A percentile compares a stretch with the other conserved stretches of the same genome.
phyloP scores from a whole-genome alignment of 2,329 filamentous ascomycete species.

The Emericellopsis atlantica region DNA sequence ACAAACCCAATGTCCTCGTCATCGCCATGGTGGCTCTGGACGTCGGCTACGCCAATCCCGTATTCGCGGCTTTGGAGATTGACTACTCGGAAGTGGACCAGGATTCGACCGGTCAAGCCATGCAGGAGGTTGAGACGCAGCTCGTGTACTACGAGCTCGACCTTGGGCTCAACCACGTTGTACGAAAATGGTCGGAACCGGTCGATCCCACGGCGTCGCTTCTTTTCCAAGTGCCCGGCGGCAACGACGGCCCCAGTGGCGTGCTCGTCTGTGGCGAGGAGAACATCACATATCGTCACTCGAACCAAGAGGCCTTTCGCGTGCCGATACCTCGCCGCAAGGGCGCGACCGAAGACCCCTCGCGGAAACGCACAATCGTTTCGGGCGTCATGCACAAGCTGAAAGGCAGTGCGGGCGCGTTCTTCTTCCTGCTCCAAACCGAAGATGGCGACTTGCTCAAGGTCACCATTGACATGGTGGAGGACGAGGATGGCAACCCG shows the following conservation, averaged over 20 bases:
- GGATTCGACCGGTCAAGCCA: constrained; percentile 75
- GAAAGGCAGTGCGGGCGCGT: constrained; percentile 67
- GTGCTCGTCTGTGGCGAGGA: constrained; percentile 92
- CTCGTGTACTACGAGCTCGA: constrained; percentile 97
- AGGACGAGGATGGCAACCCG: constrained; percentile 64
- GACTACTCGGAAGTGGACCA: constrained; percentile 88
- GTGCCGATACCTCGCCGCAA: constrained; percentile 79
- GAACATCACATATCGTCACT: constrained; percentile 93
- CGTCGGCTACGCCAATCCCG: constrained; percentile 92
- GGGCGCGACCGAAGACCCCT: constrained; percentile 83
- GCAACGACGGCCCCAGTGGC: constrained; percentile 84
- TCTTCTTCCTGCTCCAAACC: constrained; percentile 92
- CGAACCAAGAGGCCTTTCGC: constrained; percentile 80
- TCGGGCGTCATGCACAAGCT: constrained; percentile 96
- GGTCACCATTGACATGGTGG: constrained; percentile 80
- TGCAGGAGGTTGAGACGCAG: constrained; percentile 72
- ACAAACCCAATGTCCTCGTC: constrained; percentile 83
- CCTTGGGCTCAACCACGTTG: constrained; percentile 90
- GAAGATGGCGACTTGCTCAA: constrained; percentile 99
- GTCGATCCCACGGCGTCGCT: constrained; percentile 84
- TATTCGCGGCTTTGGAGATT: constrained; percentile 89
- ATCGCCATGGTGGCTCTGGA: constrained; percentile 81
- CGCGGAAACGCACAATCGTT: constrained; percentile 76
- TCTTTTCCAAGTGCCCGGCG: constrained; percentile 90
- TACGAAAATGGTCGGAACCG: constrained; percentile 89